These are phyloP conservation scores for Blastocystis sp. DNA, from an alignment of 352 stramenopile species.

Conservation along the genomic window DNA sequence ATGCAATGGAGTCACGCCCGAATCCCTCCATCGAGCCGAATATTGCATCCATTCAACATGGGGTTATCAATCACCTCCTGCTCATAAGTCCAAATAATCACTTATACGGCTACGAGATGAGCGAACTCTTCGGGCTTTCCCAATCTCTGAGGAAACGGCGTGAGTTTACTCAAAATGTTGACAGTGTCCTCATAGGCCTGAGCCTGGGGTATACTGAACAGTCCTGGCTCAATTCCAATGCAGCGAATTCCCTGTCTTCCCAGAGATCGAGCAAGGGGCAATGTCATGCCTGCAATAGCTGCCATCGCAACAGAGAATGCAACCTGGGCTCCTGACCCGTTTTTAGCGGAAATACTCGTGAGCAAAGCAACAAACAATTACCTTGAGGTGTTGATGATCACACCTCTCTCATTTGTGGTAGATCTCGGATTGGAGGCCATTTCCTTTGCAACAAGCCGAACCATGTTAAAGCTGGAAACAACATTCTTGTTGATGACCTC, in stretches of 20 bases:
- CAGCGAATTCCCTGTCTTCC: constrained; percentile 2
- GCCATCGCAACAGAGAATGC: constrained; percentile 34
- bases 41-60: constrained; percentile 52
- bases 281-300: constrained; percentile 26
- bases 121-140: constrained; percentile 28
- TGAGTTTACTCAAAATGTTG: constrained; percentile 17
- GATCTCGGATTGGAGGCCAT: not conserved
- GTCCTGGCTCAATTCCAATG: not conserved
- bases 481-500: constrained; percentile 32
- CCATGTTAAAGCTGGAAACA: not conserved
- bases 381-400: constrained; percentile 60
- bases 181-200: constrained; percentile 38
- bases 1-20: not conserved
- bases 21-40: constrained; percentile 37
- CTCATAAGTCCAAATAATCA: not conserved
- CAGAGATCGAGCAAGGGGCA: constrained; percentile 3
- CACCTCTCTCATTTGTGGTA: not conserved
- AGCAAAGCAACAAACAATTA: not conserved
- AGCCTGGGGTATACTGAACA: not conserved
- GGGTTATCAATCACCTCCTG: constrained; percentile 14
- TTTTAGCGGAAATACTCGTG: not conserved
- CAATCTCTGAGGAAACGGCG: constrained; percentile 6
- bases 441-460: not conserved
- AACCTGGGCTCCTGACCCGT: constrained; percentile 26
- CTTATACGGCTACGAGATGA: not conserved